Conservation (phyloP, 768 basidiomycete species). For the Boletus vermiculosoides region DNA sequence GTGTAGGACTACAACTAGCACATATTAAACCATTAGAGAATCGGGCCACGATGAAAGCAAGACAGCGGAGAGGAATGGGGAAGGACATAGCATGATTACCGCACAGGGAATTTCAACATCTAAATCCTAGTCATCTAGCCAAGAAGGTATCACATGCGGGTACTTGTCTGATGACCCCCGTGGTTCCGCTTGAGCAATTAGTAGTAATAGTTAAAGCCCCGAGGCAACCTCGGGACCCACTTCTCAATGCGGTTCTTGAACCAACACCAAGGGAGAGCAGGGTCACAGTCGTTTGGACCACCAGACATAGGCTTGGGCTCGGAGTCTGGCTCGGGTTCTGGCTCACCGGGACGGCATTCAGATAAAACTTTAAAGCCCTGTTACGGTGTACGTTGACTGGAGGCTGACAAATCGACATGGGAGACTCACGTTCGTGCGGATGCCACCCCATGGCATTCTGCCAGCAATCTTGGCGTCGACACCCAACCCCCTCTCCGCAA, state of each 20-base stretch:
- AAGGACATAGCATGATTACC: not conserved
- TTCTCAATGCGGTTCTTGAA: conserved; percentile 1
- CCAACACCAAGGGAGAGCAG: conserved; percentile 18
- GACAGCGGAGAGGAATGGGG: conserved; percentile 1
- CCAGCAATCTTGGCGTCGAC: conserved; percentile 70
- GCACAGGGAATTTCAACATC: conserved; percentile 4
- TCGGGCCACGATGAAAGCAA: conserved; percentile 4
- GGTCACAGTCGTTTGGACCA: conserved; percentile 26
- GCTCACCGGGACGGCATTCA: conserved; percentile 32
- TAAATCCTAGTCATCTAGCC: conserved; percentile 11
- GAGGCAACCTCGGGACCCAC: conserved; percentile 20
- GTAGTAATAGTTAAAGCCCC: conserved; percentile 12
- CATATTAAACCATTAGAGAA: conserved; percentile 14
- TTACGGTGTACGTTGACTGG: too few species aligned
- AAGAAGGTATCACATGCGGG: conserved; percentile 17
- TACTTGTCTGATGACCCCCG: conserved; percentile 8
- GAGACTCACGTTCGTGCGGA: conserved; percentile 59
- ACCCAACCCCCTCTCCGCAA: conserved; percentile 80
- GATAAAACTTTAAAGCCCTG: conserved; percentile 42
- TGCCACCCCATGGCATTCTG: conserved; percentile 87
- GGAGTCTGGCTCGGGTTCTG: not conserved
- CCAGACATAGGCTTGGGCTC: conserved; percentile 28
- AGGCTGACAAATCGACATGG: too few species aligned
- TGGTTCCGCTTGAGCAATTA: conserved; percentile 5
- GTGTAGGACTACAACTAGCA: not conserved